Evolutionary conservation across 1,139 yeast genomes (phyloP).

Genomic region (Yamadazyma songkhlaensis): DNA sequence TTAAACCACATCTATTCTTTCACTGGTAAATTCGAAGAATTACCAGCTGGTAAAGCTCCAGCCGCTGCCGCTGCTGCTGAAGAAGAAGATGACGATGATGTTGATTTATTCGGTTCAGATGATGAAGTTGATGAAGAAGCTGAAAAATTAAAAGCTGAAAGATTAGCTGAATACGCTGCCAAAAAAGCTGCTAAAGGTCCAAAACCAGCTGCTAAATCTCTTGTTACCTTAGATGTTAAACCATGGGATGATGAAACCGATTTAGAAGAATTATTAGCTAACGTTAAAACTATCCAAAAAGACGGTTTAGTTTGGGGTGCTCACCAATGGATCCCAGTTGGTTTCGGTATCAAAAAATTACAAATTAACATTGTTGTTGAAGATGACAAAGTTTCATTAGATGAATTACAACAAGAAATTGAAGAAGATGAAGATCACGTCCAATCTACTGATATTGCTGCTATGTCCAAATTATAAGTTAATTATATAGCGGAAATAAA

Average conservation of each 20-base stretch:
- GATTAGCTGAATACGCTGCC: constrained; percentile 96
- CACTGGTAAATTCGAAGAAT: constrained; percentile 75
- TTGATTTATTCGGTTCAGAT: constrained; percentile 89
- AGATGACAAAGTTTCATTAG: constrained; percentile 93
- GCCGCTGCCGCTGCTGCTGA: constrained; percentile 67
- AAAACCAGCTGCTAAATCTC: constrained; percentile 97
- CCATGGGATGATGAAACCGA: constrained; percentile 99
- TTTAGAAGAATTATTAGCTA: constrained; percentile 80
- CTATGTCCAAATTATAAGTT: constrained; percentile 90
- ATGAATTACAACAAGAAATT: constrained; percentile 77
- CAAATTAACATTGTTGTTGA: constrained; percentile 98
- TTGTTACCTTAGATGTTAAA: constrained; percentile 95
- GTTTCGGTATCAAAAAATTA: constrained; percentile 99
- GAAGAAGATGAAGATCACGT: constrained; percentile 99
- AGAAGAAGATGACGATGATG: constrained; percentile 85
- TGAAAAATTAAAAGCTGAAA: constrained; percentile 93
- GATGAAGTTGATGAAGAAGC: constrained; percentile 97
- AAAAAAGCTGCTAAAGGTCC: constrained; percentile 97
- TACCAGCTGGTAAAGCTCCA: constrained; percentile 76
- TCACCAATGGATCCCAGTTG: constrained; percentile 92
- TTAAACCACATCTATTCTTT: constrained; percentile 95
- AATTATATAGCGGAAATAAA: background rate
- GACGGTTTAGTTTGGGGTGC: constrained; percentile 99
- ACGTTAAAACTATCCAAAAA: constrained; percentile 77
- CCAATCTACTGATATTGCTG: constrained; percentile 97